phyloP scores from a whole-genome alignment of 805 yeast genomes.

The Candida maris region DNA sequence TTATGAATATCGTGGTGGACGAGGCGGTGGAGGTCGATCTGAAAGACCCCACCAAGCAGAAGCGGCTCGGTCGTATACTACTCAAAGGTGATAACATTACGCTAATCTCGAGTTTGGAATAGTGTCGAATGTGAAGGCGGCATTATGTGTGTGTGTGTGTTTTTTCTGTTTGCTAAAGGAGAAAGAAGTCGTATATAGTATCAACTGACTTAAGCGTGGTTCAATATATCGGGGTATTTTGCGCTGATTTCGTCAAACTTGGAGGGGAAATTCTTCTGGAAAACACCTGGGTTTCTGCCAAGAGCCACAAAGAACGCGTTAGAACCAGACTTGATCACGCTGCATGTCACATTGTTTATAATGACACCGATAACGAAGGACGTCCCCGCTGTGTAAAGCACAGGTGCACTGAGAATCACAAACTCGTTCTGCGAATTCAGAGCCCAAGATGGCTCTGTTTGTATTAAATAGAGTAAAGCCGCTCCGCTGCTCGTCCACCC shows the following conservation, averaged over 20 bases:
- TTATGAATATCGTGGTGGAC: conserved; percentile 76
- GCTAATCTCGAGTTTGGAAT: conserved; percentile 45
- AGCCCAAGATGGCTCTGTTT: conserved; percentile 59
- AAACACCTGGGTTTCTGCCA: conserved; percentile 82
- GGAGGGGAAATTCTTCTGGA: conserved; percentile 68
- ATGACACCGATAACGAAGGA: conserved; percentile 65
- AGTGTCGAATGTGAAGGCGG: no score
- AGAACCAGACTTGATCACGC: conserved; percentile 73
- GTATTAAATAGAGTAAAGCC: conserved; percentile 61
- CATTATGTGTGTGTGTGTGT: no score
- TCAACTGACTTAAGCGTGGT: neutral
- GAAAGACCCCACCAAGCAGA: conserved; percentile 39
- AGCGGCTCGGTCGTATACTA: conserved; percentile 67
- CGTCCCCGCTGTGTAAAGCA: conserved; percentile 12
- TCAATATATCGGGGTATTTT: conserved; percentile 24
- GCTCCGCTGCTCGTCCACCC: conserved; percentile 45
- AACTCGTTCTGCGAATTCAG: conserved; percentile 30
- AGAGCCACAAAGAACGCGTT: conserved; percentile 81
- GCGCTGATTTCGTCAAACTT: conserved; percentile 26
- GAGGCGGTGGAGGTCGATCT: conserved; percentile 60
- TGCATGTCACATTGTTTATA: conserved; percentile 62
- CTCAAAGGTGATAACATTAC: conserved; percentile 94
- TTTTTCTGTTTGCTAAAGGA: neutral
- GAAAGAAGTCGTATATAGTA: neutral
- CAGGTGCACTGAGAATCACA: conserved; percentile 48